Evolutionary conservation across 495 filamentous ascomycete species (phyloP).

Genomic region (Penicillium ochrochloron): DNA sequence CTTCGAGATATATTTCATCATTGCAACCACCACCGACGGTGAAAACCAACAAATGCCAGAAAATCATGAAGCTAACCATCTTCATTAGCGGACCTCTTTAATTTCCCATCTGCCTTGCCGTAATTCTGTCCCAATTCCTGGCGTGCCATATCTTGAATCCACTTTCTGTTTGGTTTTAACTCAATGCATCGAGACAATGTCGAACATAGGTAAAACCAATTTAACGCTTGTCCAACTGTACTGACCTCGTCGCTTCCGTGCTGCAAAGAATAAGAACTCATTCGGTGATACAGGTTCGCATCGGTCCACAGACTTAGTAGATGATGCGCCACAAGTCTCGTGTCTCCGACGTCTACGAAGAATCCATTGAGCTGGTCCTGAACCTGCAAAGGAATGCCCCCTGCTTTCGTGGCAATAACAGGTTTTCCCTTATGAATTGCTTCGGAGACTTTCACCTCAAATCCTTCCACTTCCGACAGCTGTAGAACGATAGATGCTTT

Average conservation of each 20-base stretch:
- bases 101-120: too few species aligned
- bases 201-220: not conserved
- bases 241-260: not conserved
- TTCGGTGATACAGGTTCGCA: not conserved
- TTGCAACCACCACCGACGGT: too few species aligned
- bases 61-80: too few species aligned
- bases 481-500: constrained; percentile 67
- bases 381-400: constrained; percentile 2
- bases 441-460: constrained; percentile 78
- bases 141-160: constrained; percentile 8
- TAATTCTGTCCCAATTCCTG: too few species aligned
- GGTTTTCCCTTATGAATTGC: constrained; percentile 61
- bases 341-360: constrained; percentile 3
- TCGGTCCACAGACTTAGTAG: not conserved
- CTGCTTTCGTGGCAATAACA: constrained; percentile 5
- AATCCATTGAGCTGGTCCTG: not conserved
- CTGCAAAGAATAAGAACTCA: not conserved
- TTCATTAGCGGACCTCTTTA: too few species aligned
- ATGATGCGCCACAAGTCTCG: not conserved
- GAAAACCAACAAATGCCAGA: too few species aligned
- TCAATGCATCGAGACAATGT: not conserved
- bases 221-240: not conserved
- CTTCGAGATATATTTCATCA: too few species aligned
- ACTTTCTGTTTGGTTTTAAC: not conserved
- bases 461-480: constrained; percentile 74